Evolutionary conservation across 1,139 yeast genomes (phyloP), one percentile per base, ranked within the genome.

Genomic region (Candida mesenterica): DNA sequence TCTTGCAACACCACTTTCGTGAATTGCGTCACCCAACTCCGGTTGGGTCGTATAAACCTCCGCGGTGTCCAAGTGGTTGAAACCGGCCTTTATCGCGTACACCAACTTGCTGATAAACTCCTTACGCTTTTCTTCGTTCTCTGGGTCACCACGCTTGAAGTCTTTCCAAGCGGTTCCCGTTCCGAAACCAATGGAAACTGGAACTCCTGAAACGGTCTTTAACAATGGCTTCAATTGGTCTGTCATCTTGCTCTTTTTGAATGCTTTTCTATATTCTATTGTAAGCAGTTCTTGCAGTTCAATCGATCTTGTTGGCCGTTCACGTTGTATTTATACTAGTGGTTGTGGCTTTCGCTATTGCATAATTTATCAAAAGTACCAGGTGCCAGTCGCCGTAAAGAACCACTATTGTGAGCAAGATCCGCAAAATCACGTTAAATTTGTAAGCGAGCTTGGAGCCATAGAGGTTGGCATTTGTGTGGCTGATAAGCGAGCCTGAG

Each of bases 11-110:
- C 43, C 48, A 24, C 43, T 32, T 19, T 30, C 8, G 15, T 42
- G 36, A 18, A 57, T 34, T 3, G 57, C 61, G 12, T 32, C 38
- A 6, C 49, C 55, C 5, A 53, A 47, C 28, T 53, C 60, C 6
- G 52, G 52, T 23, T 54, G 58, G 1, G 61, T 57, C 22, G 52
- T 46, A 37, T 57, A 56, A 9, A 50, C 49, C 32, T 57, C 62
- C 0, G 60, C 59, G 3, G 59, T 53, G 37, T 57, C 62, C 19
- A 57, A 43, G 31, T 56, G 59, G 33, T 49, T 41, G 43, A 46
- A 55, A 2, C 62, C 62, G 17, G 31, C 16, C 8, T 37, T 30
- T 19, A 49, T 26, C 1, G 53, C 49, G n/a, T 26, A 17, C 13
- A 28, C 39, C 9, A 47, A 23, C 4, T 42, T 33, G 18, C 38